Evolutionary conservation across 2,329 filamentous ascomycete species (phyloP), one percentile per base, ranked within the genome.

Genomic region (Endocalyx cinctus): DNA sequence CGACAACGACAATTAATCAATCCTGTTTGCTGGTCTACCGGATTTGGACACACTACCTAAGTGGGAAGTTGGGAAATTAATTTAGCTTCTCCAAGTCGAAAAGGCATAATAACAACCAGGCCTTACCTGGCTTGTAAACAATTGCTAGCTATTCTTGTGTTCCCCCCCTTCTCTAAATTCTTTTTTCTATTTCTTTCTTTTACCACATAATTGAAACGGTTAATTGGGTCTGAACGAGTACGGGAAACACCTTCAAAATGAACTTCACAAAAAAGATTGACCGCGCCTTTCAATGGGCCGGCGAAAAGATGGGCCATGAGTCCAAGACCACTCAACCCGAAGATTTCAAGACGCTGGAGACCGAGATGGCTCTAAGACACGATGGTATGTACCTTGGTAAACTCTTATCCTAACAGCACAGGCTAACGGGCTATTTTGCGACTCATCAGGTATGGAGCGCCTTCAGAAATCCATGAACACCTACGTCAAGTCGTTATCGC

Each of bases 221-320:
- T 32, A 34, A 30, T 41, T 37, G 29, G 36, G 27, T 25, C 19
- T 29, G 29, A 26, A 37, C 35, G 17, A 35, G 22, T 25, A 29
- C 19, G 23, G 27, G 29, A 33, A 35, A 33, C 28, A 15, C 6
- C 31, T 29, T 18, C 46, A 62, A 34, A 14, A 77, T 77, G 73
- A 65, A 70, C 50, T 67, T 78, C 52, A 72, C 69, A 64, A 95
- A 94, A 72, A 95, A 94, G 60, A 79, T 97, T 58, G 90, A 89
- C 66, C 84, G 90, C 56, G 82, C 94, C 70, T 94, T 90, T 70
- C 90, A 97, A 82, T 97, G 90, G 90, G 87, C 89, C 23, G 87
- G 87, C 48, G 90, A 97, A 68, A 87, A 89, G 66, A 95, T 97
- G 86, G 90, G 90, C 51, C 79, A 78, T 46, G 89, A 96, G 64